Evolutionary conservation across 805 yeast species (phyloP), one percentile per base, ranked within the genome.

Genomic region (Tetrapisispora nanseiensis): DNA sequence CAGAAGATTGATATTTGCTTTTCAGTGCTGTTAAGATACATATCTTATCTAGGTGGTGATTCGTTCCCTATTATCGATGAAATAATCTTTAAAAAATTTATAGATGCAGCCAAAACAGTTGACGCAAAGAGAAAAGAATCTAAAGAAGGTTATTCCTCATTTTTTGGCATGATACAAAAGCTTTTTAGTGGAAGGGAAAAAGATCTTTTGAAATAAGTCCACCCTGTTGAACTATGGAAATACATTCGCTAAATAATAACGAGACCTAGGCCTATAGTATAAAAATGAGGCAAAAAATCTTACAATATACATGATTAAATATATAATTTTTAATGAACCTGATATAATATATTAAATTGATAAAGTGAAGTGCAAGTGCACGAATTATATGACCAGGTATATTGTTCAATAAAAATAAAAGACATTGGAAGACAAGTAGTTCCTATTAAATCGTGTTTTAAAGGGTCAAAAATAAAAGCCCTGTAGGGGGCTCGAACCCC

Each of bases 401-500:
- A 8, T 24, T 24, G 8, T 24, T 24, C 11, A 11, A 7, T 26
- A 6, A 26, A 11, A 26, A 26, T n/a, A 26, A 4, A 11, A 7
- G 5, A 26, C 4, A 10, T 26, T 5, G 12, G 13, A 10, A 26
- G 13, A 7, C 7, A 9, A 29, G 7, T 29, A 5, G 8, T 3
- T n/a, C 16, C 16, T n/a, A 3, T 8, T 9, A 9, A 9, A 10
- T 15, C 16, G 19, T 5, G 19, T 9, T 15, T 4, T 21, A 19
- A 6, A 33, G 9, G 18, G 21, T 2, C 18, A 44, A 44, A 45
- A 39, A 39, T n/a, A 18, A 22, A 24, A 45, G 48, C 48, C 48
- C 48, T 42, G 44, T 42, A 42, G 48, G 48, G 48, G 48, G 48
- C 33, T 45, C 48, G 48, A 45, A 45, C 48, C 48, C 48, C 48